Conservation (phyloP, 306 rosid genomes). For the Medicago arabica region DNA sequence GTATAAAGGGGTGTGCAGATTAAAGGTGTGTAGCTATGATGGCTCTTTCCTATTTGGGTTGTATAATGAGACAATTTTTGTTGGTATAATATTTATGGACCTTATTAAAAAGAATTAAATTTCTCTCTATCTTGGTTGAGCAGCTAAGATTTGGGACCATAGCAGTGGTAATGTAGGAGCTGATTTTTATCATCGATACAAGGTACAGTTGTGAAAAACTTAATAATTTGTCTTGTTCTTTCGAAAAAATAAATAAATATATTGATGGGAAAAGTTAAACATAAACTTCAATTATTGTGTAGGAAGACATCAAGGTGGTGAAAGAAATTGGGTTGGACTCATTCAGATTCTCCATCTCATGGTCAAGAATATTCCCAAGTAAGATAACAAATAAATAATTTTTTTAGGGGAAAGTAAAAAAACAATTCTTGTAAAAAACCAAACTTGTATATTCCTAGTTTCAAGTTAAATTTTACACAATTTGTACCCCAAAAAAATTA, state of each 20-base stretch:
- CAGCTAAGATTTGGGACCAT: constrained; percentile 58
- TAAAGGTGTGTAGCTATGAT: too few species aligned
- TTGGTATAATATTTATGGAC: too few species aligned
- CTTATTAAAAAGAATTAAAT: background rate
- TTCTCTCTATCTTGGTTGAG: background rate
- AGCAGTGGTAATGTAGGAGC: constrained; percentile 44
- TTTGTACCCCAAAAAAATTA: background rate
- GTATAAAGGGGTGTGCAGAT: too few species aligned
- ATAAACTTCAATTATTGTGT: background rate
- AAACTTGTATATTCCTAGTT: background rate
- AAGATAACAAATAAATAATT: background rate
- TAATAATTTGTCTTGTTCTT: background rate
- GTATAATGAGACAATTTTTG: too few species aligned
- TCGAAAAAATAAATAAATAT: background rate
- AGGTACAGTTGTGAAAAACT: constrained; percentile 38
- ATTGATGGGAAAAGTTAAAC: background rate
- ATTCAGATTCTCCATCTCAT: constrained; percentile 63
- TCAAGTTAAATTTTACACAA: background rate
- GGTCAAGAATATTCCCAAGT: constrained; percentile 65
- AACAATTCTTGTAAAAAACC: background rate
- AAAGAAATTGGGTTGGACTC: constrained; percentile 63
- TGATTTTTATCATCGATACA: constrained; percentile 51
- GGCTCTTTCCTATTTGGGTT: too few species aligned
- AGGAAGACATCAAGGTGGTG: constrained; percentile 54
- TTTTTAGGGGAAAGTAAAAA: too few species aligned